A percentile compares a stretch with the other conserved stretches of the same genome.
Conservation (phyloP, 805 yeast genomes). For the Blastobotrys terrestris region DNA sequence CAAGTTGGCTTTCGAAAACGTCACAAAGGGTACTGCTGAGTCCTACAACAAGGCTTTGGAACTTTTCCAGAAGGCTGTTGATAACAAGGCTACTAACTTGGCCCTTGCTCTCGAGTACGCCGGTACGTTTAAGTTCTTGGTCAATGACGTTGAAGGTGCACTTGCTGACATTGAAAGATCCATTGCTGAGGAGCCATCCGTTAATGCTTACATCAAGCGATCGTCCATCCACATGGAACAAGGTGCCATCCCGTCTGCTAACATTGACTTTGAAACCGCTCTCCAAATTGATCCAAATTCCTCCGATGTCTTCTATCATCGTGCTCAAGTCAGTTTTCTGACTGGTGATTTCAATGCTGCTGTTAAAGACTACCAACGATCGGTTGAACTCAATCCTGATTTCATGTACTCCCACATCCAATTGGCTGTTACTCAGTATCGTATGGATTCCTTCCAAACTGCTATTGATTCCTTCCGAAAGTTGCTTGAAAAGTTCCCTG, state of each 20-base stretch:
- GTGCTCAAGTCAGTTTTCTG: conserved; percentile 85
- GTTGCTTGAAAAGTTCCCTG: conserved; percentile 56
- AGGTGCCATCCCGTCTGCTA: conserved; percentile 54
- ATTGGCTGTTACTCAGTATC: conserved; percentile 85
- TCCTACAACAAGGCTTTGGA: conserved; percentile 59
- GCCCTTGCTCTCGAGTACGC: conserved; percentile 78
- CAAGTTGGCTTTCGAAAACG: conserved; percentile 54
- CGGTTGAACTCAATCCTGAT: conserved; percentile 64
- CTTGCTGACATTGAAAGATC: conserved; percentile 59
- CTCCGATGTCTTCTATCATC: conserved; percentile 86
- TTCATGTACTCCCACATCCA: conserved; percentile 86
- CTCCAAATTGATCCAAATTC: conserved; percentile 58
- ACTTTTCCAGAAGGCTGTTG: conserved; percentile 32
- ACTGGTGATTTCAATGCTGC: conserved; percentile 72
- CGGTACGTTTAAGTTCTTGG: conserved; percentile 79
- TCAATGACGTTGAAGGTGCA: conserved; percentile 63
- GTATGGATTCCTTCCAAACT: conserved; percentile 39
- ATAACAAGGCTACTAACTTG: conserved; percentile 31
- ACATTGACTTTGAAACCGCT: conserved; percentile 65
- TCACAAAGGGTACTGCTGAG: conserved; percentile 43
- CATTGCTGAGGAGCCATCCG: conserved; percentile 56
- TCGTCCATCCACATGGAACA: conserved; percentile 81
- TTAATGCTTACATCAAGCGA: conserved; percentile 74
- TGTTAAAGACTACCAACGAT: conserved; percentile 63
- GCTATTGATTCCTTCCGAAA: conserved; percentile 17